Conservation (phyloP, 2,329 filamentous ascomycete species). For the Epichloe bromicola region DNA sequence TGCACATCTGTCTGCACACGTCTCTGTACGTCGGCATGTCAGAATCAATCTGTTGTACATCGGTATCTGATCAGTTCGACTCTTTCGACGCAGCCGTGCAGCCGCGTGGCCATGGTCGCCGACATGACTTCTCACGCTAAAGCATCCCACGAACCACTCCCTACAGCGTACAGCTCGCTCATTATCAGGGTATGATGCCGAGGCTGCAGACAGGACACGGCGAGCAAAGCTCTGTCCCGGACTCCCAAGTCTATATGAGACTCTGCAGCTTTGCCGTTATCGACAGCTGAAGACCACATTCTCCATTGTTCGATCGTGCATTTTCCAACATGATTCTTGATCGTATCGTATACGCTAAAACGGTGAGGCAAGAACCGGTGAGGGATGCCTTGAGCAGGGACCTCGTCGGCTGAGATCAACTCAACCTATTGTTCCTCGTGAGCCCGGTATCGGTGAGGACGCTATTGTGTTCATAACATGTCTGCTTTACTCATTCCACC, state of each 20-base stretch:
- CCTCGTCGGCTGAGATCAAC: background rate
- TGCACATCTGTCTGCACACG: background rate
- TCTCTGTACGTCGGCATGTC: background rate
- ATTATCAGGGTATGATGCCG: background rate
- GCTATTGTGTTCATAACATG: background rate
- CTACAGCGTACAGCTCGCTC: background rate
- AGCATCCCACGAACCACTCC: background rate
- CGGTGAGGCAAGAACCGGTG: background rate
- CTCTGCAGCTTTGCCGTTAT: background rate
- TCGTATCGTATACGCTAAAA: background rate
- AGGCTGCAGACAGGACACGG: background rate
- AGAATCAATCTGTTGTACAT: background rate
- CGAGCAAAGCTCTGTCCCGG: background rate
- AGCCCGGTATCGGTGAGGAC: background rate
- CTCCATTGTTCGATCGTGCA: background rate
- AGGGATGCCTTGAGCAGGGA: background rate
- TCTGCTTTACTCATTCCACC: background rate
- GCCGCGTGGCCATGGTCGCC: background rate
- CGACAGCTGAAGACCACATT: background rate
- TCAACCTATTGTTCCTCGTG: background rate
- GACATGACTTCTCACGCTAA: background rate
- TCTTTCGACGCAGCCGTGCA: background rate
- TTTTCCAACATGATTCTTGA: background rate
- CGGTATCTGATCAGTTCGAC: background rate
- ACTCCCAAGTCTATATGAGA: background rate